Evolutionary conservation across 2,329 filamentous ascomycete genomes (phyloP).

Genomic region (Beauveria asiatica): DNA sequence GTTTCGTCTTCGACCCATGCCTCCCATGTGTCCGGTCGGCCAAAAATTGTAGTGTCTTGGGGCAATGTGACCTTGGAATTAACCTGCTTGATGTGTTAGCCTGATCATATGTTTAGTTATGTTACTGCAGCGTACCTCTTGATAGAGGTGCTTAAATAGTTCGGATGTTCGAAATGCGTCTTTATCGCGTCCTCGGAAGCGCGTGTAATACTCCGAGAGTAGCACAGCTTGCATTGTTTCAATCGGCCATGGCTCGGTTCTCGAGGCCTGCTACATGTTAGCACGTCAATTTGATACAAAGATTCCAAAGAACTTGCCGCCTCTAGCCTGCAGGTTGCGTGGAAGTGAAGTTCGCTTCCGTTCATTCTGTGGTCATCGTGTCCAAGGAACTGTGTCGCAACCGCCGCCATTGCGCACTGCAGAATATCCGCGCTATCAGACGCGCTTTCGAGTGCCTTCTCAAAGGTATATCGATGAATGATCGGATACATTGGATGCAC

Average conservation of each 20-base stretch:
- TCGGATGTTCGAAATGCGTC: slow-evolving; percentile 38
- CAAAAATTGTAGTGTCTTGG: background rate
- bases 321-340: slow-evolving; percentile 41
- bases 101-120: slow-evolving; percentile 5
- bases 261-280: slow-evolving; percentile 29
- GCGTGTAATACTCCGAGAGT: slow-evolving; percentile 46
- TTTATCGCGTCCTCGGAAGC: slow-evolving; percentile 44
- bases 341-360: slow-evolving; percentile 42
- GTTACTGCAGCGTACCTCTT: slow-evolving; percentile 38
- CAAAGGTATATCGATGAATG: slow-evolving; percentile 39
- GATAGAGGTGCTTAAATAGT: slow-evolving; percentile 41
- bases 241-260: slow-evolving; percentile 34
- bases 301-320: slow-evolving; percentile 33
- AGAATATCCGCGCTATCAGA: slow-evolving; percentile 35
- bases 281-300: slow-evolving; percentile 7
- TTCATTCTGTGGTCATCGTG: slow-evolving; percentile 40
- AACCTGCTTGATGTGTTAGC: background rate
- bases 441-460: slow-evolving; percentile 22
- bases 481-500: slow-evolving; percentile 42
- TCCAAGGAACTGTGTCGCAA: slow-evolving; percentile 43
- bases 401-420: slow-evolving; percentile 47
- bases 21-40: slow-evolving; percentile 25
- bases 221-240: slow-evolving; percentile 45
- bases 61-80: background rate
- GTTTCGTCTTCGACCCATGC: slow-evolving; percentile 46